These are phyloP conservation scores for Pseudogymnoascus verrucosus DNA, from an alignment of 2,329 filamentous ascomycete genomes.

Conservation along the genomic window DNA sequence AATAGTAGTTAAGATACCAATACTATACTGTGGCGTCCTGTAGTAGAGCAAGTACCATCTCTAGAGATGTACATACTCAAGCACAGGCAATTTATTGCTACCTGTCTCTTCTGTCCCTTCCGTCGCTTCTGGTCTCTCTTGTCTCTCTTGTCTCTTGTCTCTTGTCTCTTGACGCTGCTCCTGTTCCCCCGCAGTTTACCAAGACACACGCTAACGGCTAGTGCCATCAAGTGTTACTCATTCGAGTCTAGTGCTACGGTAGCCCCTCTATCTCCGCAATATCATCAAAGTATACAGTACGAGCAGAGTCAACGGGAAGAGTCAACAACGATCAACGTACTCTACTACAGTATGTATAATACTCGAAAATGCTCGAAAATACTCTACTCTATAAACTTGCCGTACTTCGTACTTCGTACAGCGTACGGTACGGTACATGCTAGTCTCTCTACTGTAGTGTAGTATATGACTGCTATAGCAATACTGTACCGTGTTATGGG, in stretches of 20 bases:
- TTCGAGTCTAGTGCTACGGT: conserved; percentile 6
- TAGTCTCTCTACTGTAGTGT: neutral
- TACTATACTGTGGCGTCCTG: neutral
- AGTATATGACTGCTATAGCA: neutral
- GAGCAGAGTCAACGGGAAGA: neutral
- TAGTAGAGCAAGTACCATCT: neutral
- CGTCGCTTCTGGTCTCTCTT: neutral
- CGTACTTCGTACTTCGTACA: neutral
- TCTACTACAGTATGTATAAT: neutral
- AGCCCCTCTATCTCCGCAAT: conserved; percentile 7
- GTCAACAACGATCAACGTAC: neutral
- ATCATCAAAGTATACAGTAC: neutral
- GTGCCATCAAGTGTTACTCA: neutral
- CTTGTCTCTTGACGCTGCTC: neutral
- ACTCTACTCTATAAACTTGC: neutral
- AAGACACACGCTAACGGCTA: conserved; percentile 5
- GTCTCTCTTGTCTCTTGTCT: too few relatives aligned
- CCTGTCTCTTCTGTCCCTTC: neutral
- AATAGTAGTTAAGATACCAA: neutral
- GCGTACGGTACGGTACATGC: neutral
- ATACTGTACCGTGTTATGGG: neutral
- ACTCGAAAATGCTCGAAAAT: too few relatives aligned
- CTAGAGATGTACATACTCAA: neutral
- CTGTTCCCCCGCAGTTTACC: conserved; percentile 1
- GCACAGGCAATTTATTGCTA: neutral